A percentile compares a stretch with the other conserved stretches of the same genome.
Evolutionary conservation across 164 flowering plant genomes (phyloP).

Genomic region (grape (Vitis vinifera)): ASM3070453v1 NC_081811.1:23107001-23107500

Average conservation of each 20-base stretch:
- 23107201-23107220: constrained; percentile 7
- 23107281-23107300: neutral
- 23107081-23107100: constrained; percentile 10
- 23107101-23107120: constrained; percentile 10
- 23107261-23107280: constrained; percentile 18
- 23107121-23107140: constrained; percentile 17
- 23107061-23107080: neutral
- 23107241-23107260: constrained; percentile 23
- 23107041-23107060: constrained; percentile 1
- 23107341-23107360: constrained; percentile 20
- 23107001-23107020: neutral
- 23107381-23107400: constrained; percentile 16
- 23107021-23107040: neutral
- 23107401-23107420: constrained; percentile 24
- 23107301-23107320: constrained; percentile 15
- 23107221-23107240: constrained; percentile 24
- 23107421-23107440: constrained; percentile 17
- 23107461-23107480: constrained; percentile 23
- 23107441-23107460: constrained; percentile 7
- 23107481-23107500: constrained; percentile 27
- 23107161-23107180: constrained; percentile 19
- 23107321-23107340: constrained; percentile 29
- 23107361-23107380: constrained; percentile 24
- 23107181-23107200: constrained; percentile 16
- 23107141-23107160: constrained; percentile 22